Evolutionary conservation across 2,329 filamentous ascomycete species (phyloP).

Genomic region (Chalara sp.): DNA sequence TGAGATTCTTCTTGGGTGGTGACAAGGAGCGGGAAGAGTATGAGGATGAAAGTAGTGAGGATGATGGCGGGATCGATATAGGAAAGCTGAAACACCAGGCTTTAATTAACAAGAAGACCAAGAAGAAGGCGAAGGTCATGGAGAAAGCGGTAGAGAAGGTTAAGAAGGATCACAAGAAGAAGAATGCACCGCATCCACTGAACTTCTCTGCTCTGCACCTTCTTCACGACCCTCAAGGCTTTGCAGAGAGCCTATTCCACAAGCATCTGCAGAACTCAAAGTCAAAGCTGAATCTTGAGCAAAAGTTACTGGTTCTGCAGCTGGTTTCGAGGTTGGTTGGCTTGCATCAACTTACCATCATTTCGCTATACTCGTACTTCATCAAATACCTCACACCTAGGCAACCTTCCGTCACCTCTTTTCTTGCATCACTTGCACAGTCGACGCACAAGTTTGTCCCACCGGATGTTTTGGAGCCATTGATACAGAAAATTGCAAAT

Average conservation of each 20-base stretch:
- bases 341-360: conserved; percentile 83
- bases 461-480: conserved; percentile 82
- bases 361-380: conserved; percentile 88
- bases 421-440: conserved; percentile 87
- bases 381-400: conserved; percentile 84
- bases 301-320: conserved; percentile 83
- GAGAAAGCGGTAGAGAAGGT: conserved; percentile 77
- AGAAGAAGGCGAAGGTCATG: conserved; percentile 74
- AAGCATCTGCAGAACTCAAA: conserved; percentile 88
- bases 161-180: conserved; percentile 79
- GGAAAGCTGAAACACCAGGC: conserved; percentile 76
- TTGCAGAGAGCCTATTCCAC: conserved; percentile 81
- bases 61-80: conserved; percentile 76
- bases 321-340: conserved; percentile 87
- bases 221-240: conserved; percentile 88
- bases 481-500: conserved; percentile 93
- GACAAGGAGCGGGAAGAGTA: conserved; percentile 93
- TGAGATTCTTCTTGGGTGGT: conserved; percentile 90
- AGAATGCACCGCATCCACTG: conserved; percentile 76
- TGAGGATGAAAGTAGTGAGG: conserved; percentile 82
- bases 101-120: conserved; percentile 93
- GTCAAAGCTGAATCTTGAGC: conserved; percentile 78
- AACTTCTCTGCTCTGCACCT: conserved; percentile 97
- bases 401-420: conserved; percentile 80
- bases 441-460: conserved; percentile 87